Conservation (phyloP, 2,329 filamentous ascomycete species). For the Botrytis porri region DNA sequence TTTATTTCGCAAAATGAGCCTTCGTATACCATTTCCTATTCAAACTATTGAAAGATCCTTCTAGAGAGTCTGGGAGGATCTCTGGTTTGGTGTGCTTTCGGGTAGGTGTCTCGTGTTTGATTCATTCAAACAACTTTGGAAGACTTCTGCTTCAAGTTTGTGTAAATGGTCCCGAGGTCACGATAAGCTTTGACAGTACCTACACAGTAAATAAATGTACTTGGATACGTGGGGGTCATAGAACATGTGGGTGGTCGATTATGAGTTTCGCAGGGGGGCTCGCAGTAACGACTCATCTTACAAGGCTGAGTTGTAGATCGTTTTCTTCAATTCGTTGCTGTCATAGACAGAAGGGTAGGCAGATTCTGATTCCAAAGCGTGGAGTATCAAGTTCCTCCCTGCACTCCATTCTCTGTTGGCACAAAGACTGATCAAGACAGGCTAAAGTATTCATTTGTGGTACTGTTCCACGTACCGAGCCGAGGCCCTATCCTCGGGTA, state of each 20-base stretch:
- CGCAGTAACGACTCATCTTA: background rate
- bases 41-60: background rate
- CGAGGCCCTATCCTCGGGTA: conserved; percentile 10
- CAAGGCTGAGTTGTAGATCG: background rate
- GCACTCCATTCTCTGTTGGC: background rate
- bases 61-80: background rate
- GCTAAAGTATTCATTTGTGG: background rate
- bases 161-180: conserved; percentile 14
- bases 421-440: background rate
- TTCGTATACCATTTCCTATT: background rate
- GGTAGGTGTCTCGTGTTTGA: background rate
- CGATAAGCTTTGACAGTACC: conserved; percentile 9
- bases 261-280: background rate
- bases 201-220: background rate
- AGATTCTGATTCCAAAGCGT: background rate
- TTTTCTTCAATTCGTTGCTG: background rate
- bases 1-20: conserved; percentile 20
- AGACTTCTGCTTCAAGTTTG: conserved; percentile 10
- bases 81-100: background rate
- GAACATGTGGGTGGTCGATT: conserved; percentile 11
- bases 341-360: background rate
- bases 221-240: conserved; percentile 8
- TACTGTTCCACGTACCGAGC: conserved; percentile 12
- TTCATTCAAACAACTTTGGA: background rate
- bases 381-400: background rate